phyloP scores from a whole-genome alignment of 73 alveolate species.

The Breviolum minutum region DNA sequence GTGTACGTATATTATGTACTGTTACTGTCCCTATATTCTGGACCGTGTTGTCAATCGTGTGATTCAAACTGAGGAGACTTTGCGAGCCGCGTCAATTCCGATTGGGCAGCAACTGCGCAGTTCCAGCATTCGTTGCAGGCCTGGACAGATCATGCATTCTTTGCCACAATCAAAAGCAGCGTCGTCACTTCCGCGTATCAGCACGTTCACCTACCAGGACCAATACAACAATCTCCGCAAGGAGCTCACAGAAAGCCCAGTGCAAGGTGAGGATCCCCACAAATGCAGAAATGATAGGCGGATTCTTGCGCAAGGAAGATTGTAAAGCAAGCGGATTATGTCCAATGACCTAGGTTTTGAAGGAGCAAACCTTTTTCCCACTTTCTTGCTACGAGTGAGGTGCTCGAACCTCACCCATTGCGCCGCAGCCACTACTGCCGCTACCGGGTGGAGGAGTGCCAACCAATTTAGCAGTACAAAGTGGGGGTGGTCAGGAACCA shows the following conservation, averaged over 20 bases:
- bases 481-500: slow-evolving; percentile 51
- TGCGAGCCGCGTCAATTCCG: slow-evolving; percentile 65
- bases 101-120: slow-evolving; percentile 46
- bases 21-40: not conserved
- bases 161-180: not conserved
- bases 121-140: slow-evolving; percentile 66
- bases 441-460: not conserved
- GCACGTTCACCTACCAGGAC: not conserved
- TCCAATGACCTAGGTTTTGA: not conserved
- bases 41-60: not conserved
- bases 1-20: no score
- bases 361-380: not conserved
- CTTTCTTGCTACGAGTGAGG: not conserved
- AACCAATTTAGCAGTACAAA: not conserved
- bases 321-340: not conserved
- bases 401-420: slow-evolving; percentile 44
- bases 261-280: slow-evolving; percentile 8
- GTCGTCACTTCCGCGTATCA: not conserved
- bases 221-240: slow-evolving; percentile 30
- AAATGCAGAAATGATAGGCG: not conserved
- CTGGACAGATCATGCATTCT: not conserved
- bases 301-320: not conserved
- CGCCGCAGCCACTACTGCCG: slow-evolving; percentile 65
- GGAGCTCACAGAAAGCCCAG: slow-evolving; percentile 41
- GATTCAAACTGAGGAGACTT: slow-evolving; percentile 19